Base-by-base conservation (phyloP, 768 basidiomycete species). In the Boletus bicolor region DNA sequence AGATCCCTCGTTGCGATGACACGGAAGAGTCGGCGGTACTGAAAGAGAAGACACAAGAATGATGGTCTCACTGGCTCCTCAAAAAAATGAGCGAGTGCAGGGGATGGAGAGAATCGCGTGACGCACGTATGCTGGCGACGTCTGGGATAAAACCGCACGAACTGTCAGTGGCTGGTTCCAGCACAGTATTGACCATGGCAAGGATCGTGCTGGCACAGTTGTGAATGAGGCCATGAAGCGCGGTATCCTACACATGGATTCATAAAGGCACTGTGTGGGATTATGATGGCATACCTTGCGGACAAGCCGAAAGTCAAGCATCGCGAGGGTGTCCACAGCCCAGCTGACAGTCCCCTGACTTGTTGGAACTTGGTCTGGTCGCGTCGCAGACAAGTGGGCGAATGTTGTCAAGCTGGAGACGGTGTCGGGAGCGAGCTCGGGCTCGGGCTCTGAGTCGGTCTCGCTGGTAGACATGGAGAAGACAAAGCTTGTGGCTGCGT, bases 381-480 rank as follows among this genome's bases (percentile, higher is more conserved):
- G 59, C 6, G 56, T 53, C 37, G 58, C 47, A 30, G 62, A 67
- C 52, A 51, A 37, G 43, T 38, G 56, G 26, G 60, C 67, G 41
- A 67, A 71, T 12, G 57, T 41, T 24, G 54, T 42, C 51, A 67
- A 49, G 49, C 44, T 64, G 39, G 58, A 53, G 47, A 64, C 35
- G 14, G 62, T 38, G 49, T 55, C 57, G 44, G 59, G 26, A 21
- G 49, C 3, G 35, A 41, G 45, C 49, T 64, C 63, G 21, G 61
- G 49, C 30, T 79, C 82, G n/a, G 79, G 76, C 59, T 86, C 83
- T 34, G 81, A 79, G 60, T 86, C 86, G 17, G 84, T 84, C 49
- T 82, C 81, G 68, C 79, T 83, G 60, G 64, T 59, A 49, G 68
- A 73, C 72, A 71, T 73, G 62, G 51, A 46, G 32, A 44, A 56